Percentiles rank a stretch among this genome's conserved stretches.
phyloP scores from a whole-genome alignment of 208 protist species.

The Leishmania gerbilli region DNA sequence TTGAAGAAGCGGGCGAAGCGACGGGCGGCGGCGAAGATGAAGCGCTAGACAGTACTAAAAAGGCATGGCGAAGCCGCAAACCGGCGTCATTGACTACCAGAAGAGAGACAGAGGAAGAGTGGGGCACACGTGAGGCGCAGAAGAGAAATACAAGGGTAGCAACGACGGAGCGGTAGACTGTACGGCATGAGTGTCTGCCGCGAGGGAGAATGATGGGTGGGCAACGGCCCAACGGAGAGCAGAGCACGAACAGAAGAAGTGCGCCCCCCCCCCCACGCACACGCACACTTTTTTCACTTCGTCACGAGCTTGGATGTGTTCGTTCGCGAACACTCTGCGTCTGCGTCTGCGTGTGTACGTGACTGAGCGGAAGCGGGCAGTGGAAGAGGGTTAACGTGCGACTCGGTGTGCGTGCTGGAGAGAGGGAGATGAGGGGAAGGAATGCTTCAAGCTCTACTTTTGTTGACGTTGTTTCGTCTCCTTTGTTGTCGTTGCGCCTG shows the following conservation, averaged over 20 bases:
- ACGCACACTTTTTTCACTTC: background rate
- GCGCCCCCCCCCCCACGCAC: background rate
- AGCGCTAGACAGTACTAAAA: background rate
- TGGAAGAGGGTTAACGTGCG: no score
- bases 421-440: no score
- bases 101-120: background rate
- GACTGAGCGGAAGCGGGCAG: background rate
- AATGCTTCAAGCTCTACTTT: no score
- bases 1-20: background rate
- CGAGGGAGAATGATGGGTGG: background rate
- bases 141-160: background rate
- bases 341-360: background rate
- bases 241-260: background rate
- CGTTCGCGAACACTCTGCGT: background rate
- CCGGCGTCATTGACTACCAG: background rate
- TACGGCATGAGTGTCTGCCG: background rate
- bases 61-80: background rate
- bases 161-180: background rate
- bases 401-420: background rate
- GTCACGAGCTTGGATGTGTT: background rate
- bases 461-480: background rate
- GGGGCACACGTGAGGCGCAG: background rate
- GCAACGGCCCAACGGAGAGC: background rate
- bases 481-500: background rate
- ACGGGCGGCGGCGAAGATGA: constrained; percentile 4